Percentiles rank a stretch among this genome's conserved stretches.
phyloP scores from a whole-genome alignment of 2,329 filamentous ascomycete genomes.

The Sodiomyces alkalinus region DNA sequence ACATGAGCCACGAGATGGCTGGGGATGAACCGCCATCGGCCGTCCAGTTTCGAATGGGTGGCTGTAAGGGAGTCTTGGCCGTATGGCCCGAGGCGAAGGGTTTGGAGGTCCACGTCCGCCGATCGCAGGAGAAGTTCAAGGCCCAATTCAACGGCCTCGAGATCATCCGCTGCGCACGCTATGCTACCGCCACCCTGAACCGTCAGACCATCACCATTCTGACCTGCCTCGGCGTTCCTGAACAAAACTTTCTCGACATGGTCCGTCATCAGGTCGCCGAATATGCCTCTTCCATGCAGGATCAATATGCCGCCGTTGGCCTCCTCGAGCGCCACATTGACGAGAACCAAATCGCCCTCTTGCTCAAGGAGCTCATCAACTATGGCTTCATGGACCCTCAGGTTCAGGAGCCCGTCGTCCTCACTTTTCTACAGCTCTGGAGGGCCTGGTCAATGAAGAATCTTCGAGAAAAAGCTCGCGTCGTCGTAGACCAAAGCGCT shows the following conservation, averaged over 20 bases:
- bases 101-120: conserved; percentile 60
- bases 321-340: conserved; percentile 67
- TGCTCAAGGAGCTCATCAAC: conserved; percentile 59
- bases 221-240: conserved; percentile 57
- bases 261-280: conserved; percentile 51
- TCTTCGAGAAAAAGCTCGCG: conserved; percentile 83
- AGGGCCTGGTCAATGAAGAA: conserved; percentile 76
- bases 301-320: conserved; percentile 46
- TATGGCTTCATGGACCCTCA: conserved; percentile 59
- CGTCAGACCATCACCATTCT: conserved; percentile 82
- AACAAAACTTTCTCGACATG: conserved; percentile 50
- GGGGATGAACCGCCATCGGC: conserved; percentile 57
- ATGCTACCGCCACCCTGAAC: conserved; percentile 68
- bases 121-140: conserved; percentile 78
- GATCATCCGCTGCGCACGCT: conserved; percentile 68
- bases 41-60: conserved; percentile 83
- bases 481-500: conserved; percentile 67
- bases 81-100: conserved; percentile 54
- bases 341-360: conserved; percentile 65
- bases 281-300: conserved; percentile 54
- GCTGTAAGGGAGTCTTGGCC: conserved; percentile 78
- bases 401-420: conserved; percentile 60
- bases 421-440: conserved; percentile 71
- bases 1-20: conserved; percentile 45
- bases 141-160: conserved; percentile 60